Evolutionary conservation across 352 stramenopile species (phyloP).

Genomic region (Pythium phragmitis): DNA sequence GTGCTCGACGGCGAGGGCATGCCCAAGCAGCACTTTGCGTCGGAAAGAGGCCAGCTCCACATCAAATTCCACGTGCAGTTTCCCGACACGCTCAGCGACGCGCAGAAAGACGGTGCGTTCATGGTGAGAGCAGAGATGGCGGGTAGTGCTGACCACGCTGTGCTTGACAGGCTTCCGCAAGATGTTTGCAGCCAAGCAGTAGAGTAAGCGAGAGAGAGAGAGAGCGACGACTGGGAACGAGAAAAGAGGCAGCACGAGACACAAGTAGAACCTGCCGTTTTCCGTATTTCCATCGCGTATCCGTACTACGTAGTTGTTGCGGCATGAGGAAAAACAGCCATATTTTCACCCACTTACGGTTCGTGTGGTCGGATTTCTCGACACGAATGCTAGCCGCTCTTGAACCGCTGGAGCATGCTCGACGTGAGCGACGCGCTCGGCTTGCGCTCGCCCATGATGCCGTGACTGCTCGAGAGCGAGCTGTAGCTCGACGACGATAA

Average conservation of each 20-base stretch:
- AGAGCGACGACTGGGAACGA: no score
- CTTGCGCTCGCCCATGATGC: constrained; percentile 45
- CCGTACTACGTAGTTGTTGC: no score
- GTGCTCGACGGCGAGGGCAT: constrained; percentile 93
- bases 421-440: constrained; percentile 45
- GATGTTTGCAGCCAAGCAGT: constrained; percentile 25
- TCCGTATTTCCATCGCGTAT: no score
- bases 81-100: constrained; percentile 83
- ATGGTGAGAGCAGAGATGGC: background rate
- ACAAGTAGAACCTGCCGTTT: no score
- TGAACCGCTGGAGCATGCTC: constrained; percentile 61
- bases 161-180: constrained; percentile 20
- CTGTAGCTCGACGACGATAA: constrained; percentile 48
- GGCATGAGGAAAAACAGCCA: no score
- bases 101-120: constrained; percentile 62
- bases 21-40: constrained; percentile 90
- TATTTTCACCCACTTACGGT: no score
- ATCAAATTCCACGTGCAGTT: constrained; percentile 97
- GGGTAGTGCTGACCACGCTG: background rate
- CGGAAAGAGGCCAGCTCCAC: constrained; percentile 87
- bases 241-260: no score
- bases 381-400: constrained; percentile 26
- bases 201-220: no score
- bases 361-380: no score
- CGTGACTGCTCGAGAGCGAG: constrained; percentile 33